These are phyloP conservation scores for Globisporangium acanthophoron DNA, from an alignment of 352 stramenopile species.

Conservation along the genomic window DNA sequence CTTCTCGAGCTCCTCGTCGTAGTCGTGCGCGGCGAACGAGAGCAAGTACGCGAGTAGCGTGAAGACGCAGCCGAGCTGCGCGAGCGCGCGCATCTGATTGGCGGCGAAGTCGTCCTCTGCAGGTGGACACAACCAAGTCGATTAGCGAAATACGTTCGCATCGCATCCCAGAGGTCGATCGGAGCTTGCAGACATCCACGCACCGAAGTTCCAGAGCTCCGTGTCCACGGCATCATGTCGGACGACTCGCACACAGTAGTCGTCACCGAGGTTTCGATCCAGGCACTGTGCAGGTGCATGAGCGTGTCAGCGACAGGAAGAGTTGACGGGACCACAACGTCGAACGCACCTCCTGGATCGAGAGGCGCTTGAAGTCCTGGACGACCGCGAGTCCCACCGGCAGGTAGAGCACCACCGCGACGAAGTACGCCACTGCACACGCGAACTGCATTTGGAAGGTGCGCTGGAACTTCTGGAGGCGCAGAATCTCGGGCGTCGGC, in stretches of 20 bases:
- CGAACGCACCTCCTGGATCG: constrained; percentile 12
- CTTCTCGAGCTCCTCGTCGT: constrained; percentile 12
- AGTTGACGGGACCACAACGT: neutral
- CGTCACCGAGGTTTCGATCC: constrained; percentile 19
- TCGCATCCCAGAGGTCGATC: too few relatives aligned
- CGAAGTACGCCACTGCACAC: constrained; percentile 14
- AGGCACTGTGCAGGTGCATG: constrained; percentile 11
- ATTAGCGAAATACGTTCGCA: neutral
- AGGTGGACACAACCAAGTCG: neutral
- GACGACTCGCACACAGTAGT: constrained; percentile 37
- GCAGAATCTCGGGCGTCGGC: constrained; percentile 9
- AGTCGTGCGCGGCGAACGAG: constrained; percentile 35
- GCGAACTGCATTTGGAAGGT: constrained; percentile 27
- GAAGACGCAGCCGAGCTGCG: constrained; percentile 43
- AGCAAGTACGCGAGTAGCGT: constrained; percentile 50
- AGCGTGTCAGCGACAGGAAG: neutral
- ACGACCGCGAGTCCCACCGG: constrained; percentile 20
- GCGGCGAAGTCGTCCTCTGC: constrained; percentile 19
- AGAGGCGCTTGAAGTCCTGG: constrained; percentile 12
- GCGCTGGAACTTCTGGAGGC: constrained; percentile 15
- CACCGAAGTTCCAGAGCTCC: constrained; percentile 47
- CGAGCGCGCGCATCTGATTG: constrained; percentile 35
- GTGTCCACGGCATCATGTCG: constrained; percentile 20
- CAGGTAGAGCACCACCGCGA: constrained; percentile 20
- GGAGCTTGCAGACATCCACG: neutral